A percentile compares a stretch with the other conserved stretches of the same genome.
These are phyloP conservation scores for Lasiosphaeria ovina DNA, from an alignment of 495 filamentous ascomycete species.

Conservation along the genomic window DNA sequence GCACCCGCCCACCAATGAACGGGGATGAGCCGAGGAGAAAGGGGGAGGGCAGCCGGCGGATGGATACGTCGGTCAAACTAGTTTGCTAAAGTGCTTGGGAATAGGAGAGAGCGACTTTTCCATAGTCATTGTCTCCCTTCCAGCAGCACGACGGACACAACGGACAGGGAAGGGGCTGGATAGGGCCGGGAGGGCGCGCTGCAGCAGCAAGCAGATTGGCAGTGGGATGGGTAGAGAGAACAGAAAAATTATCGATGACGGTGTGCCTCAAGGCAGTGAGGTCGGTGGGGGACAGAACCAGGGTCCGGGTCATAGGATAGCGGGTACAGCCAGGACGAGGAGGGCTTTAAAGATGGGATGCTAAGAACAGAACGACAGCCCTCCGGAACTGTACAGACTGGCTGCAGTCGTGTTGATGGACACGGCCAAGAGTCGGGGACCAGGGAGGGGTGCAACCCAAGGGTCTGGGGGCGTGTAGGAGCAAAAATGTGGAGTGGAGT, in stretches of 20 bases:
- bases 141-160: slow-evolving; percentile 29
- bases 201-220: slow-evolving; percentile 26
- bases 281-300: slow-evolving; percentile 28
- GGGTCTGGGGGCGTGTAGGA: slow-evolving; percentile 16
- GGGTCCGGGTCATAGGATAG: slow-evolving; percentile 26
- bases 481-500: slow-evolving; percentile 19
- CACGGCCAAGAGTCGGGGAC: slow-evolving; percentile 13
- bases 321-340: slow-evolving; percentile 19
- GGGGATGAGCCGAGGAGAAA: slow-evolving; percentile 29
- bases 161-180: slow-evolving; percentile 38
- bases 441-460: slow-evolving; percentile 14
- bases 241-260: slow-evolving; percentile 25
- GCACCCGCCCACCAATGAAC: slow-evolving; percentile 40
- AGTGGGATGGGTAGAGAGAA: slow-evolving; percentile 15
- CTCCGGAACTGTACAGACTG: slow-evolving; percentile 24
- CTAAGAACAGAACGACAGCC: slow-evolving; percentile 19
- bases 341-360: slow-evolving; percentile 21
- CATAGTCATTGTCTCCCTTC: slow-evolving; percentile 40
- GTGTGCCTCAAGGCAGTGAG: slow-evolving; percentile 20
- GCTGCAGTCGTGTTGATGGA: slow-evolving; percentile 22
- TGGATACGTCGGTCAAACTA: slow-evolving; percentile 40
- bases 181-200: slow-evolving; percentile 40
- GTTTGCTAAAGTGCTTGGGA: slow-evolving; percentile 35
- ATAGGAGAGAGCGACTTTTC: slow-evolving; percentile 34
- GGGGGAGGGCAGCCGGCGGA: slow-evolving; percentile 34